phyloP scores from a whole-genome alignment of 805 yeast genomes.

The Candida coquimbonensis region DNA sequence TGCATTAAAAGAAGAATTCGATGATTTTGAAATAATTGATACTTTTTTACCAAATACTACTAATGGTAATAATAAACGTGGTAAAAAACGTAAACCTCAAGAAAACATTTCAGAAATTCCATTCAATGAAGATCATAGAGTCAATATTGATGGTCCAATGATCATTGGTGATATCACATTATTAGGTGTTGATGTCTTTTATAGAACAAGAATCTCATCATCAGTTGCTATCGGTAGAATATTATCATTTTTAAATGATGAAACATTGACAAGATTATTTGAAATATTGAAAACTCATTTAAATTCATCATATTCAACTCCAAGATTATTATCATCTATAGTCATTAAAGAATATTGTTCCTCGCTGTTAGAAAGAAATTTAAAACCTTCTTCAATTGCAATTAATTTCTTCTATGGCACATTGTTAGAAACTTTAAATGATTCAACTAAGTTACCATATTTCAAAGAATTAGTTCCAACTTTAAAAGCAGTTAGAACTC shows the following conservation, averaged over 20 bases:
- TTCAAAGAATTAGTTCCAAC: conserved; percentile 85
- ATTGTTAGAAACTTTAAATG: conserved; percentile 32
- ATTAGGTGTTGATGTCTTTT: conserved; percentile 67
- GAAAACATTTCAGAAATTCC: conserved; percentile 27
- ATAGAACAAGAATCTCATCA: conserved; percentile 69
- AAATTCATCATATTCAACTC: conserved; percentile 49
- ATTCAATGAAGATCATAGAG: conserved; percentile 46
- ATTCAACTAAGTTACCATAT: conserved; percentile 41
- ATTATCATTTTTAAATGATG: conserved; percentile 41
- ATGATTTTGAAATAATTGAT: conserved; percentile 14
- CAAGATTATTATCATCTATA: conserved; percentile 63
- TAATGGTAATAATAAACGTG: conserved; percentile 25
- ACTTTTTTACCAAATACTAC: not conserved
- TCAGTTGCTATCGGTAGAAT: conserved; percentile 70
- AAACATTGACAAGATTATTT: conserved; percentile 33
- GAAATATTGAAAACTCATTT: conserved; percentile 22
- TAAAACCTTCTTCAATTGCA: conserved; percentile 18
- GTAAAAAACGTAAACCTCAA: conserved; percentile 41
- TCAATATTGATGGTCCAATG: conserved; percentile 91
- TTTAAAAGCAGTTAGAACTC: conserved; percentile 76
- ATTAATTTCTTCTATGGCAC: conserved; percentile 24
- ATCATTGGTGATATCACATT: conserved; percentile 85
- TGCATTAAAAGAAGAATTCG: conserved; percentile 1
- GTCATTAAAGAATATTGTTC: conserved; percentile 63
- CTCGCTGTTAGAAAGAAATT: conserved; percentile 14